These are phyloP conservation scores for Curvularia hawaiiensis DNA, from an alignment of 2,329 filamentous ascomycete genomes.

Conservation along the genomic window DNA sequence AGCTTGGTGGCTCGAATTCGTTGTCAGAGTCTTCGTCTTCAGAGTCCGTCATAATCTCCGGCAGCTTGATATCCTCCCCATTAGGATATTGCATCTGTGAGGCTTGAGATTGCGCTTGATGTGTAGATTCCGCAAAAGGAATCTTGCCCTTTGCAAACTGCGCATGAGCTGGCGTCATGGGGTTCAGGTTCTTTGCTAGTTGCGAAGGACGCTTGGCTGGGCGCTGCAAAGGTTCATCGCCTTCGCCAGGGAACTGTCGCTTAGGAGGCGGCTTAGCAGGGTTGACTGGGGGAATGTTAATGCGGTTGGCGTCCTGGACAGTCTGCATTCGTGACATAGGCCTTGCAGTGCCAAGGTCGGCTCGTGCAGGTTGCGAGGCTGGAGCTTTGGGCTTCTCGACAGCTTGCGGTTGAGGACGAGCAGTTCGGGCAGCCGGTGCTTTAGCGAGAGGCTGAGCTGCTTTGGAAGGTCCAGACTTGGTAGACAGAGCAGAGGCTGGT, in stretches of 20 bases:
- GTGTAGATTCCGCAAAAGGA: constrained; percentile 76
- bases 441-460: constrained; percentile 30
- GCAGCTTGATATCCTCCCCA: constrained; percentile 87
- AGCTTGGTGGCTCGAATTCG: constrained; percentile 72
- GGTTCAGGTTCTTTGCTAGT: constrained; percentile 53
- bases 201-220: constrained; percentile 44
- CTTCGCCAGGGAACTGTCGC: constrained; percentile 74
- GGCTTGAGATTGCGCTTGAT: constrained; percentile 52
- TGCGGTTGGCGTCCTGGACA: constrained; percentile 64
- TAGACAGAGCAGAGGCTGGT: constrained; percentile 38
- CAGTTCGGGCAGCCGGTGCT: constrained; percentile 32
- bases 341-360: constrained; percentile 57
- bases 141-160: constrained; percentile 85
- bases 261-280: constrained; percentile 76
- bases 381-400: constrained; percentile 69
- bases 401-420: constrained; percentile 51
- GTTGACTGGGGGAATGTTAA: constrained; percentile 59
- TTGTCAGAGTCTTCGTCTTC: constrained; percentile 79
- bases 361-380: constrained; percentile 48
- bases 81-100: constrained; percentile 79
- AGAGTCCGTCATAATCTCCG: constrained; percentile 93
- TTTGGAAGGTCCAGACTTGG: constrained; percentile 30
- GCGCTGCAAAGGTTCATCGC: constrained; percentile 61
- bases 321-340: constrained; percentile 66
- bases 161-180: constrained; percentile 63